phyloP scores from a whole-genome alignment of 139 green algal species.

The Asterochloris sp. region DNA sequence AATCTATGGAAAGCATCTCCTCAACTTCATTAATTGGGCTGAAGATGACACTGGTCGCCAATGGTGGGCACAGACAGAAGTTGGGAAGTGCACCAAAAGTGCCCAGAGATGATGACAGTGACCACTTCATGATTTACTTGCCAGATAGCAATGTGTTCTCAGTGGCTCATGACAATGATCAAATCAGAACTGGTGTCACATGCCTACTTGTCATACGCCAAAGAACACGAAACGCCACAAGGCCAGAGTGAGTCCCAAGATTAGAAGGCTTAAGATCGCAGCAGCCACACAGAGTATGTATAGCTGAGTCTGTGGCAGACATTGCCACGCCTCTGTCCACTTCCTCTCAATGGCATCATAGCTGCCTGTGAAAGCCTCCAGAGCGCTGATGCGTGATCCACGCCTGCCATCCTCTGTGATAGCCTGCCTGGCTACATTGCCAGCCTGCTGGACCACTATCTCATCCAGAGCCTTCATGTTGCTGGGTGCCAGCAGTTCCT shows the following conservation, averaged over 20 bases:
- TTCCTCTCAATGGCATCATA: constrained; percentile 11
- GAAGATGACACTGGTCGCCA: too few relatives aligned
- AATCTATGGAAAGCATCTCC: too few relatives aligned
- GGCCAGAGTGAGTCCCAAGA: background rate
- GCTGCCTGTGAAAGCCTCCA: background rate
- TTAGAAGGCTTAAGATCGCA: background rate
- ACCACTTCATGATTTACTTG: too few relatives aligned
- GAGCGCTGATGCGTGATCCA: background rate
- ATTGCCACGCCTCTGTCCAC: background rate
- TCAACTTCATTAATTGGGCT: too few relatives aligned
- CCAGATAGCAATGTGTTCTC: too few relatives aligned
- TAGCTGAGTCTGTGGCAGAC: background rate
- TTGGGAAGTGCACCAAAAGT: too few relatives aligned
- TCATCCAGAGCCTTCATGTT: background rate
- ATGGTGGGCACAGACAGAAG: too few relatives aligned
- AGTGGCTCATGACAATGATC: too few relatives aligned
- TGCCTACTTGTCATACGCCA: background rate
- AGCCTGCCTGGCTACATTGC: constrained; percentile 1
- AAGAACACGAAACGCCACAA: constrained; percentile 1
- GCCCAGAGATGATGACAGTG: too few relatives aligned
- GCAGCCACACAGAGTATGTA: background rate
- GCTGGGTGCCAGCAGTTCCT: background rate
- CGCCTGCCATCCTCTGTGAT: background rate
- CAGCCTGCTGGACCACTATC: background rate
- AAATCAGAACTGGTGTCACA: too few relatives aligned